These are phyloP conservation scores for Torrubiellomyces zombiae DNA, from an alignment of 2,329 filamentous ascomycete genomes.

Conservation along the genomic window DNA sequence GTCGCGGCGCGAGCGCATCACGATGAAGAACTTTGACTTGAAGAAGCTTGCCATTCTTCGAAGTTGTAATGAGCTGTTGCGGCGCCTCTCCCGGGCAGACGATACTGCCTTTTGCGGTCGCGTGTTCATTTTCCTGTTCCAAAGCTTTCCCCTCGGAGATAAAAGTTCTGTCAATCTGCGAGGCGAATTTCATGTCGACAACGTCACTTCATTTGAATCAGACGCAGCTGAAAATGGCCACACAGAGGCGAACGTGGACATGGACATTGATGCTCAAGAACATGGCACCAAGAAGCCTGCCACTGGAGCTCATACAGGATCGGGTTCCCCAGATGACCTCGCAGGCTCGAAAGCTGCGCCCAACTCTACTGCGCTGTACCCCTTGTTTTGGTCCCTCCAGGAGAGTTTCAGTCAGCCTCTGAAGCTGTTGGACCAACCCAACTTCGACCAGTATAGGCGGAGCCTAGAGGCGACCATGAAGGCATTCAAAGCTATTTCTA, in stretches of 20 bases:
- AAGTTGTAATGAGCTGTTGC: conserved; percentile 87
- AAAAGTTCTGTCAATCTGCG: conserved; percentile 94
- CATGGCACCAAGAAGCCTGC: conserved; percentile 12
- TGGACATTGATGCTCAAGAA: conserved; percentile 37
- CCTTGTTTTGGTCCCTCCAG: conserved; percentile 87
- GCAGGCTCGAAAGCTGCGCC: conserved; percentile 35
- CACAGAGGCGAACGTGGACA: conserved; percentile 36
- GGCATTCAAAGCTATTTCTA: conserved; percentile 34
- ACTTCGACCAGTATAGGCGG: conserved; percentile 67
- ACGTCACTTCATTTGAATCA: conserved; percentile 66
- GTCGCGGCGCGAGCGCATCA: conserved; percentile 77
- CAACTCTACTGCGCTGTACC: conserved; percentile 62
- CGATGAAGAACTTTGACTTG: conserved; percentile 60
- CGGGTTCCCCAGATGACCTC: conserved; percentile 23
- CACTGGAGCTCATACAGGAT: conserved; percentile 12
- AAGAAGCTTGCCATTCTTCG: conserved; percentile 84
- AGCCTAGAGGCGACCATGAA: conserved; percentile 52
- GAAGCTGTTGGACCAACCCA: conserved; percentile 53
- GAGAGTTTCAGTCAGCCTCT: conserved; percentile 83
- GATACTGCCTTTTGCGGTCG: conserved; percentile 94
- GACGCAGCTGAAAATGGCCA: conserved; percentile 14
- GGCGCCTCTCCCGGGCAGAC: conserved; percentile 82
- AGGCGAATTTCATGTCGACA: conserved; percentile 91
- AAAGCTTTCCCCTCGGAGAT: conserved; percentile 91
- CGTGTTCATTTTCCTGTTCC: conserved; percentile 97